Percentiles rank a stretch among this genome's conserved stretches.
Conservation (phyloP, 2,329 filamentous ascomycete genomes). For the Cladophialophora immunda region DNA sequence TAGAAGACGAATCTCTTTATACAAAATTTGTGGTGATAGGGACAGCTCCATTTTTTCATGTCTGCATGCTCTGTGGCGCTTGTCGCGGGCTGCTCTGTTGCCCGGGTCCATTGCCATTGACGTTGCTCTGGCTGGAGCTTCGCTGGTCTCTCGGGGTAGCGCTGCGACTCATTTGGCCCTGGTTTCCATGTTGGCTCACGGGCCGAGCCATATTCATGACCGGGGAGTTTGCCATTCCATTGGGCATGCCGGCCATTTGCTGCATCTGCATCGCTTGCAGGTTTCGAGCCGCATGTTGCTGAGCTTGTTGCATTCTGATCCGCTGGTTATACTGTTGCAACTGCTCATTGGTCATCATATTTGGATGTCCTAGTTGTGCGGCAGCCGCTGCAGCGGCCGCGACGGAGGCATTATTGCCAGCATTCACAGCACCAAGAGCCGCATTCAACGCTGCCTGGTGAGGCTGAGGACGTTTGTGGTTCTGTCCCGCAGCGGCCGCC, state of each 20-base stretch:
- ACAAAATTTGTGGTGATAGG: slow-evolving; percentile 3
- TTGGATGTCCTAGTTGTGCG: slow-evolving; percentile 43
- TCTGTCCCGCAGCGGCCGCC: slow-evolving; percentile 47
- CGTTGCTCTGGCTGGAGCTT: slow-evolving; percentile 47
- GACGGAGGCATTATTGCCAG: slow-evolving; percentile 48
- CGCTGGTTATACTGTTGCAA: slow-evolving; percentile 62
- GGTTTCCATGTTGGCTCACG: slow-evolving; percentile 40
- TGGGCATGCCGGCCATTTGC: slow-evolving; percentile 41
- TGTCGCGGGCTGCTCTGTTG: slow-evolving; percentile 51
- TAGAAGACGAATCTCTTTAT: slow-evolving; percentile 18
- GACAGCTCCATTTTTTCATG: slow-evolving; percentile 12
- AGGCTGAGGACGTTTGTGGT: slow-evolving; percentile 40
- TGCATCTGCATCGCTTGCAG: slow-evolving; percentile 41
- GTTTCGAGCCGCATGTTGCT: slow-evolving; percentile 46
- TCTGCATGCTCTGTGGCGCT: slow-evolving; percentile 32
- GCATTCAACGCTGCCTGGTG: slow-evolving; percentile 62
- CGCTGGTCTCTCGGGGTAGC: slow-evolving; percentile 58
- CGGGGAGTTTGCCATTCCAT: slow-evolving; percentile 51
- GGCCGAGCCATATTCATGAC: slow-evolving; percentile 52
- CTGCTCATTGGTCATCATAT: slow-evolving; percentile 57
- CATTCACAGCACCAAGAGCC: slow-evolving; percentile 55
- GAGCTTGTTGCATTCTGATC: slow-evolving; percentile 60
- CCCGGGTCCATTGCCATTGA: slow-evolving; percentile 39
- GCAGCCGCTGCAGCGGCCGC: slow-evolving; percentile 30
- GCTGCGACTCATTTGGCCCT: slow-evolving; percentile 52